Base-by-base conservation (phyloP, 2,329 filamentous ascomycete species). In the Xylariaceae sp. region DNA sequence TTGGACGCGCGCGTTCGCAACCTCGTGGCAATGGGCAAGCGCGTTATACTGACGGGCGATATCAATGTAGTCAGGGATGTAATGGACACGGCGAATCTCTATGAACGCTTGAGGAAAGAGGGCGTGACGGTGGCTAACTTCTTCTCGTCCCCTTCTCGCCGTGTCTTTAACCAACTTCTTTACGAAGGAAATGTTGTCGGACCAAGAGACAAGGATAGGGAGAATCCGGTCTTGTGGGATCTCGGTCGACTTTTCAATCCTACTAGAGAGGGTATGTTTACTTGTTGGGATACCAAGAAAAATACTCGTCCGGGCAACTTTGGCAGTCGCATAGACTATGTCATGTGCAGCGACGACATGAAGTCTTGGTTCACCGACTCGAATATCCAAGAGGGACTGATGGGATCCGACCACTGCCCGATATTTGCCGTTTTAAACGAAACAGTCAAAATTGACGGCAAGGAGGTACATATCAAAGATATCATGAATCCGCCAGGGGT, bases 221-320 rank as follows among this genome's bases (percentile, higher is more conserved):
- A 91, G 67, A 64, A 77, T 9, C 83, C 89, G 2, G 81, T 91
- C 1, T 74, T 97, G 41, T 89, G 87, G 80, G 94, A 99, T 72
- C 76, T 95, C 19, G 91, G 88, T 63, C 82, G 94, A 47, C 81
- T 80, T 30, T 95, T 91, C 66, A 88, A 96, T 66, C 87, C 89
- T 0, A 73, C 76, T n/a, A 80, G 94, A 40, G 76, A 78, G 58
- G 90, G 90, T 57, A 97, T 99, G 94, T 97, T 90, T 70, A 97
- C 94, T 0, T 96, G 92, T 70, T 97, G 92, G 92, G 91, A 97
- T 60, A 91, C 89, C 49, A 91, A 88, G 69, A 88, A 91, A 67
- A 97, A 97, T 70, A 89, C 89, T n/a, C 80, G 94, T n/a, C 92
- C 92, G 2, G 91, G 89, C 2, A 97, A 97, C 68, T 95, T 87